Conservation (phyloP, 140 eudicot species). For the Bidens hawaiensis region DNA sequence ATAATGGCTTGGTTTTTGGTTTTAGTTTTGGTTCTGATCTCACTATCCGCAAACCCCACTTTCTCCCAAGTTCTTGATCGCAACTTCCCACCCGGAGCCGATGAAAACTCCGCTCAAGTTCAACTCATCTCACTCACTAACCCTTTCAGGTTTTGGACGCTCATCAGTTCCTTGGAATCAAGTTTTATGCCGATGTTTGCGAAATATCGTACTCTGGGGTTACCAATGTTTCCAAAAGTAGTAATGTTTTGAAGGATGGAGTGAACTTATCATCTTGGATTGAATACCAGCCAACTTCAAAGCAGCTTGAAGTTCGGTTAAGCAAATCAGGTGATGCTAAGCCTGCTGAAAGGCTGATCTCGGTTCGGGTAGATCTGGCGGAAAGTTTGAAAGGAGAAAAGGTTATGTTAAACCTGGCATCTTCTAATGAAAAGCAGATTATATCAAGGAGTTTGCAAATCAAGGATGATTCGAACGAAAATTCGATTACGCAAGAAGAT, state of each 20-base stretch:
- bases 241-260: slow-evolving; percentile 36
- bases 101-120: slow-evolving; percentile 30
- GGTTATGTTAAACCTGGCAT: slow-evolving; percentile 46
- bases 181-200: slow-evolving; percentile 32
- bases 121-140: slow-evolving; percentile 37
- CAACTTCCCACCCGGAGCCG: slow-evolving; percentile 20
- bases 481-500: slow-evolving; percentile 45
- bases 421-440: slow-evolving; percentile 32
- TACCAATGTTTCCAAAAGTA: slow-evolving; percentile 33
- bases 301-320: slow-evolving; percentile 56
- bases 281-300: slow-evolving; percentile 49
- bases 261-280: no score
- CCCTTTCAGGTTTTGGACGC: slow-evolving; percentile 24
- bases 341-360: slow-evolving; percentile 44
- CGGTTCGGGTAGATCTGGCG: no score
- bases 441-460: no score
- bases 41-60: slow-evolving; percentile 18
- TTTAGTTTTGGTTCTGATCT: slow-evolving; percentile 17
- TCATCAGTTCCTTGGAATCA: slow-evolving; percentile 2
- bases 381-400: slow-evolving; percentile 49
- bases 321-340: slow-evolving; percentile 35
- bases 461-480: slow-evolving; percentile 45
- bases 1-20: slow-evolving; percentile 12
- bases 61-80: no score
- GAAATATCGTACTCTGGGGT: no score